Evolutionary conservation across 2,329 filamentous ascomycete genomes (phyloP), one percentile per base, ranked within the genome.

Genomic region (Tolypocladium tundrense): DNA sequence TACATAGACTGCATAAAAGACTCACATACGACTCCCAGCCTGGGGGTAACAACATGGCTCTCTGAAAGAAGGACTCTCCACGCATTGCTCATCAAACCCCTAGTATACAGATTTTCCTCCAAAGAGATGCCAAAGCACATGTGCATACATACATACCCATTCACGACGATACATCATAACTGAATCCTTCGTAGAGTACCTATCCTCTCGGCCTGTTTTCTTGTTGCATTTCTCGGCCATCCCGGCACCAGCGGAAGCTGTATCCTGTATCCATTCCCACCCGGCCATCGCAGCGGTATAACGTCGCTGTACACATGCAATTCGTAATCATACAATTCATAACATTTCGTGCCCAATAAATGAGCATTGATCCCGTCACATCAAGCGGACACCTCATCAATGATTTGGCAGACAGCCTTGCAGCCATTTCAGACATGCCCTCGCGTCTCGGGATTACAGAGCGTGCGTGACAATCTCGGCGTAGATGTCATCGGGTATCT

Each of bases 401-500:
- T 33, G 3, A 14, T 14, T 8, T 52, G 31, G 19, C 48, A 14
- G 10, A 19, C 31, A 27, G 24, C 24, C 24, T 27, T 27, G 24
- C 24, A 27, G 24, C 24, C 24, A 27, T 27, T 27, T 4, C 24
- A 4, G 24, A 27, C 24, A 27, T 27, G 24, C 24, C 24, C 31
- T 52, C n/a, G 48, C 31, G 19, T 21, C 11, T 21, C 31, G 10
- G 4, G 13, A 11, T 42, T 42, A 92, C 67, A 88, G 88, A 8
- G 93, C 93, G 71, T 99, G 94, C 45, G 82, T 80, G 55, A 97
- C 86, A 67, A 99, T 91, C 70, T 96, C 90, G 55, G 88, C 86
- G 69, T 97, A 99, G 53, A 97, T 80, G 63, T 95, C 88, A 61
- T 91, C 86, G 2, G 94, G 93, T 57, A 99, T 91, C 78, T 92